Base-by-base conservation (phyloP, 345 rosid genomes). In the Eucalyptus cloeziana region DNA sequence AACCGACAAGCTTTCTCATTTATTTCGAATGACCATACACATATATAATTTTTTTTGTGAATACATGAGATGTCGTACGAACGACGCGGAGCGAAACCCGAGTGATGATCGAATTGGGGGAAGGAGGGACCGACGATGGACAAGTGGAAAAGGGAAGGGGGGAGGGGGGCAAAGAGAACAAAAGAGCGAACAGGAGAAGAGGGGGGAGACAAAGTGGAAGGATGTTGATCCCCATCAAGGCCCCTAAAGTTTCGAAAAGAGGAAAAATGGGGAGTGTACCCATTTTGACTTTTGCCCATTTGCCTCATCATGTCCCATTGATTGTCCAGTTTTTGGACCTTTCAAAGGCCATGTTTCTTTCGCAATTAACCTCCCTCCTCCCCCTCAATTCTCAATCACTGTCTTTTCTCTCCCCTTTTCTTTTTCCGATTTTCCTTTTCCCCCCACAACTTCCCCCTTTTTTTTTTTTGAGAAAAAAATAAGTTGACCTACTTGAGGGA, bases 151-250 rank as follows among this genome's bases (percentile, higher is more conserved):
- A 30, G 30, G 24, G 9, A 40, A 62, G 9, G 40, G 4, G 22
- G 22, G 60, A 5, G 22, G 22, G 60, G 10, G 30, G 50, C 87
- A 92, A 86, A 89, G 71, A 89, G 56, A 76, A 86, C 49, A 86
- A 87, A 89, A 89, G 43, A 86, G 25, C 52, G 81, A 47, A 88
- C 49, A 79, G 16, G 87, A 90, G 88, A 69, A 64, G 62, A 86
- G 60, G 9, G 93, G 92, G 94, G 98, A 91, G 98, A 95, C 99
- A 97, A 96, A 96, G 96, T 96, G 98, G 98, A 96, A 94, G 99
- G 90, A 96, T 95, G 96, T 96, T 96, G 94, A 96, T 96, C 94
- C 94, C 97, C 94, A 94, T 94, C 97, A 93, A 51, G 4, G 47
- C 91, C 69, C 17, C n/a, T 94, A 95, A 91, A 96, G 94, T 92